Base-by-base conservation (phyloP, 164 flowering plant genomes). In the Nymphaea colorata region DNA sequence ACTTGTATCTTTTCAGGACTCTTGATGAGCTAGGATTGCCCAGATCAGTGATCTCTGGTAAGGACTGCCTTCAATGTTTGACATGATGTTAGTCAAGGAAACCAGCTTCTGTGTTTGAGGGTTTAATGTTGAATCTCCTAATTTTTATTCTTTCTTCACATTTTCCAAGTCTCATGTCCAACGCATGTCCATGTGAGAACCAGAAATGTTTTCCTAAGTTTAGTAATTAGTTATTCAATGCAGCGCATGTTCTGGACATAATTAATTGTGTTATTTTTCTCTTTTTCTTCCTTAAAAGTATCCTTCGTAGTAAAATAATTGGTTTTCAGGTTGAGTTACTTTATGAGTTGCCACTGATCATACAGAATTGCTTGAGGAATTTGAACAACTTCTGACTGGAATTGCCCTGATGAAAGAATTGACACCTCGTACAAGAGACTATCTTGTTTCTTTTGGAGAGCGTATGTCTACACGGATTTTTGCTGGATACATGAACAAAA, bases 391-490 rank as follows among this genome's bases (percentile, higher is more conserved):
- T 72, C 70, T 95, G 70, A 90, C 85, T 70, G 99, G 96, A 70
- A 87, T 95, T 68, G 90, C 99, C 42, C 82, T 85, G 88, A 85
- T 90, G 94, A 95, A 95, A 79, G 99, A 95, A 79, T 68, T 95
- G 69, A 92, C 99, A 66, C 81, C 43, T 14, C 88, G 98, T 43
- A 86, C 99, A 71, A 92, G 57, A 74, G 99, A 92, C 68, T 86
- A 90, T 70, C 73, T 95, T 42, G 99, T 90, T 67, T 95, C 99
- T 25, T 95, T 95, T 82, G 99, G 99, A 25, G 99, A 95, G 75
- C 90, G 99, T 82, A 90, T 95, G 98, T 95, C 96, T n/a, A 95
- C 99, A 25, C 86, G 99, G 79, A 81, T 95, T 64, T 92, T 95
- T 84, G 86, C 99, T 0, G 94, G 96, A 44, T 86, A 90, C 75